Evolutionary conservation across 1,284 basidiomycete species (phyloP).

Genomic region (Omphalotus olearius): DNA sequence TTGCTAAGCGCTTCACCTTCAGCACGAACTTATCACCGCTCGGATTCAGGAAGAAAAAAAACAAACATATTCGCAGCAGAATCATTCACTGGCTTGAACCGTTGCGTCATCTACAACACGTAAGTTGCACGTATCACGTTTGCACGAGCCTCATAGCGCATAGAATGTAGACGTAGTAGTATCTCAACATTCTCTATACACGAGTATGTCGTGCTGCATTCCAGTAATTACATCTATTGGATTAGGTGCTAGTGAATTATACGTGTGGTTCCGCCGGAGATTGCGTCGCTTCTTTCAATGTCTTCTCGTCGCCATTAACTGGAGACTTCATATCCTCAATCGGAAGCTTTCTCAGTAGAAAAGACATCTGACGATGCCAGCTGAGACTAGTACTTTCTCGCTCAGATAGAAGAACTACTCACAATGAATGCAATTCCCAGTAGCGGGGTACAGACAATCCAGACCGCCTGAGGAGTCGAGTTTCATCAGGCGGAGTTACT

Average conservation of each 20-base stretch:
- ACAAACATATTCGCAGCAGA: too few relatives aligned
- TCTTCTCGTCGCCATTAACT: neutral
- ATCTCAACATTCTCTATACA: too few relatives aligned
- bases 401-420: conserved; percentile 16
- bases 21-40: too few relatives aligned
- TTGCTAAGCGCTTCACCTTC: too few relatives aligned
- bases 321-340: conserved; percentile 17
- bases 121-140: too few relatives aligned
- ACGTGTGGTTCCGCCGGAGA: conserved; percentile 4
- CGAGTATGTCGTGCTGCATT: too few relatives aligned
- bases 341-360: conserved; percentile 30
- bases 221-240: neutral
- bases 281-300: neutral
- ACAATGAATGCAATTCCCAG: conserved; percentile 51
- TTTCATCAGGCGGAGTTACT: conserved; percentile 16
- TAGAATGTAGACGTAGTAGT: too few relatives aligned
- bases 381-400: conserved; percentile 11
- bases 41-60: too few relatives aligned
- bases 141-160: too few relatives aligned
- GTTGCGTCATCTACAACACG: too few relatives aligned
- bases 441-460: conserved; percentile 58
- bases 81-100: too few relatives aligned
- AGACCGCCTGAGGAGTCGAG: conserved; percentile 41
- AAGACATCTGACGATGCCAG: conserved; percentile 28
- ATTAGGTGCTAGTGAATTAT: neutral